Conservation (phyloP, 768 basidiomycete species). For the Fistulinella prunicolor region DNA sequence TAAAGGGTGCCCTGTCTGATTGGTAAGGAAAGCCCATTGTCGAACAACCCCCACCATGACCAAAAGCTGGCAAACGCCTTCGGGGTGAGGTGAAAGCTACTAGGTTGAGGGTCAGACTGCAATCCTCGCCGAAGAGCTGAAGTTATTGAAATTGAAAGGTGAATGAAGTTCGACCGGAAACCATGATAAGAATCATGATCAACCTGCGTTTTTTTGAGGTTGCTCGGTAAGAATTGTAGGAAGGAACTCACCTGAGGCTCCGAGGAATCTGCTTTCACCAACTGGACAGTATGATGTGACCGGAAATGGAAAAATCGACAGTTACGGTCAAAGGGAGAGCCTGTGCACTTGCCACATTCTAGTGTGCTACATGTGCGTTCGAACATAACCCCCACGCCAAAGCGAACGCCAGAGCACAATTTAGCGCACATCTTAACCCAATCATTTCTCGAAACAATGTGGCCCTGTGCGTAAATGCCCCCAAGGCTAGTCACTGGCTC, state of each 20-base stretch:
- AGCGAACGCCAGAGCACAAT: slow-evolving; percentile 78
- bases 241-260: slow-evolving; percentile 44
- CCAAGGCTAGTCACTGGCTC: slow-evolving; percentile 9
- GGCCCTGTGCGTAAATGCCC: slow-evolving; percentile 19
- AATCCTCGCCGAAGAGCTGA: slow-evolving; percentile 49
- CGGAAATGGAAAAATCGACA: slow-evolving; percentile 80
- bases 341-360: slow-evolving; percentile 61
- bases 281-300: slow-evolving; percentile 73
- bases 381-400: slow-evolving; percentile 78
- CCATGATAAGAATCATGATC: slow-evolving; percentile 74
- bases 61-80: slow-evolving; percentile 86
- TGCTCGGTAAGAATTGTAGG: background rate
- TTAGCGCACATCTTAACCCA: slow-evolving; percentile 78
- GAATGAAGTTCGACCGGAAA: slow-evolving; percentile 93
- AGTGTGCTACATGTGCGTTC: slow-evolving; percentile 73
- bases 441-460: slow-evolving; percentile 27
- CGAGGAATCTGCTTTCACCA: slow-evolving; percentile 49
- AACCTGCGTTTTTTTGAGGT: slow-evolving; percentile 31
- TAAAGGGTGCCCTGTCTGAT: slow-evolving; percentile 87
- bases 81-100: slow-evolving; percentile 82
- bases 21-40: slow-evolving; percentile 72
- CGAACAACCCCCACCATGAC: slow-evolving; percentile 89
- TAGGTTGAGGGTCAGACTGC: slow-evolving; percentile 37
- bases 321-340: slow-evolving; percentile 63
- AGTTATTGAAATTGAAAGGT: slow-evolving; percentile 82